Percentiles rank a stretch among this genome's conserved stretches.
Evolutionary conservation across 2,329 filamentous ascomycete species (phyloP).

Genomic region (Hymenoscyphus fructigenus): DNA sequence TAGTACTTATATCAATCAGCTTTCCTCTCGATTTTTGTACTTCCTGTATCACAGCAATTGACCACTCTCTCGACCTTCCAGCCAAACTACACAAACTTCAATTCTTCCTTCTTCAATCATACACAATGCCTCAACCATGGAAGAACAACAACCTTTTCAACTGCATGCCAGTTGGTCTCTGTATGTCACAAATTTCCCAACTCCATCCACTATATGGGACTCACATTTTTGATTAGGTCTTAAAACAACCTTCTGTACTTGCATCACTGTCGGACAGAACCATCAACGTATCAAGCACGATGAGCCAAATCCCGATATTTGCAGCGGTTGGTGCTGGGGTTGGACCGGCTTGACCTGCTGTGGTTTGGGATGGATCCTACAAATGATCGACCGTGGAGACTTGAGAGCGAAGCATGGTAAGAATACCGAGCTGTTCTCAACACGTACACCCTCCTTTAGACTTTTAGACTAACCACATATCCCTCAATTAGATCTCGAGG

Average conservation of each 20-base stretch:
- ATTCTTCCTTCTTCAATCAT: neutral
- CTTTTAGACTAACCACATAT: neutral
- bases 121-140: conserved; percentile 13
- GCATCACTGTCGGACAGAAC: conserved; percentile 14
- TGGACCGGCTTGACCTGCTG: conserved; percentile 6
- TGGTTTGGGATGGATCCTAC: conserved; percentile 12
- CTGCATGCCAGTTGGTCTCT: conserved; percentile 13
- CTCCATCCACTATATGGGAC: neutral
- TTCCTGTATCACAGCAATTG: neutral
- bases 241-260: conserved; percentile 15
- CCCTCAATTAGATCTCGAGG: conserved; percentile 11
- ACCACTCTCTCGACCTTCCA: neutral
- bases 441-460: neutral
- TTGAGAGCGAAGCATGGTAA: conserved; percentile 15
- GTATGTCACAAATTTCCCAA: conserved; percentile 1
- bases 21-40: neutral
- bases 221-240: conserved; percentile 6
- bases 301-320: neutral
- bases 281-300: conserved; percentile 10
- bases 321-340: conserved; percentile 14
- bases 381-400: conserved; percentile 13
- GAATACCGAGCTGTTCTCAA: neutral
- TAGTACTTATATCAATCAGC: neutral
- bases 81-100: neutral
- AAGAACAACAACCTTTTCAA: conserved; percentile 12